A percentile compares a stretch with the other conserved stretches of the same genome.
These are phyloP conservation scores for Solanum medicagineum DNA, from an alignment of 257 asterid genomes.

Conservation along the genomic window DNA sequence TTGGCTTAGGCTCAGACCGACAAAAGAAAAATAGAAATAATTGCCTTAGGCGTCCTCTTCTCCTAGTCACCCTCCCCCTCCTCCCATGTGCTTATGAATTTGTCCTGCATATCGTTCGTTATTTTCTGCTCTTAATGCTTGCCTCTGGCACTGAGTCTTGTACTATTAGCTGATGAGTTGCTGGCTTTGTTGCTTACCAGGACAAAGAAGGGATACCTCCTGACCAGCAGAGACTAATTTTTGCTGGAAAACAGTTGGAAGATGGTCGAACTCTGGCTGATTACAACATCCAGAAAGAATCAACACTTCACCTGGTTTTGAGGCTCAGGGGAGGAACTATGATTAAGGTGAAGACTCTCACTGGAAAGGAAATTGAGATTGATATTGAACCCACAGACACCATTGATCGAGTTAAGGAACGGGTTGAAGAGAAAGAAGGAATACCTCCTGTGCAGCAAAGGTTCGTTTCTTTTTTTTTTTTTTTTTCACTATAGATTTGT, in stretches of 20 bases:
- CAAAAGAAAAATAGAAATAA: background rate
- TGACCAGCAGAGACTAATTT: no score
- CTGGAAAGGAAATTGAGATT: conserved; percentile 57
- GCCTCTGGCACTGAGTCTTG: background rate
- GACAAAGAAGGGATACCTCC: no score
- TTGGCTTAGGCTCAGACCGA: background rate
- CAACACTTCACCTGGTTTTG: conserved; percentile 55
- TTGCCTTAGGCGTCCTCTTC: background rate
- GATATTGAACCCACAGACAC: conserved; percentile 65
- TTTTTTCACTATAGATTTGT: background rate
- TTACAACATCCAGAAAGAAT: conserved; percentile 27
- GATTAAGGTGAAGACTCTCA: conserved; percentile 66
- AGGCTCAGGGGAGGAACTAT: conserved; percentile 67
- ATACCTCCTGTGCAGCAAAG: conserved; percentile 69
- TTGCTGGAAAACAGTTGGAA: no score
- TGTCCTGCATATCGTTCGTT: background rate
- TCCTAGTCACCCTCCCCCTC: background rate
- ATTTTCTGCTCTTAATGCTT: background rate
- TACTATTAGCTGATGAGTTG: background rate
- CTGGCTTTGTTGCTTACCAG: background rate
- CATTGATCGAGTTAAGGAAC: conserved; percentile 55
- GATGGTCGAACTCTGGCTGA: no score
- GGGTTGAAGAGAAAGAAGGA: conserved; percentile 74
- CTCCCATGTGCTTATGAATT: background rate
- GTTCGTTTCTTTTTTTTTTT: conserved; percentile 11